A percentile compares a stretch with the other conserved stretches of the same genome.
phyloP scores from a whole-genome alignment of 2,329 filamentous ascomycete genomes.

The Claviceps africana region DNA sequence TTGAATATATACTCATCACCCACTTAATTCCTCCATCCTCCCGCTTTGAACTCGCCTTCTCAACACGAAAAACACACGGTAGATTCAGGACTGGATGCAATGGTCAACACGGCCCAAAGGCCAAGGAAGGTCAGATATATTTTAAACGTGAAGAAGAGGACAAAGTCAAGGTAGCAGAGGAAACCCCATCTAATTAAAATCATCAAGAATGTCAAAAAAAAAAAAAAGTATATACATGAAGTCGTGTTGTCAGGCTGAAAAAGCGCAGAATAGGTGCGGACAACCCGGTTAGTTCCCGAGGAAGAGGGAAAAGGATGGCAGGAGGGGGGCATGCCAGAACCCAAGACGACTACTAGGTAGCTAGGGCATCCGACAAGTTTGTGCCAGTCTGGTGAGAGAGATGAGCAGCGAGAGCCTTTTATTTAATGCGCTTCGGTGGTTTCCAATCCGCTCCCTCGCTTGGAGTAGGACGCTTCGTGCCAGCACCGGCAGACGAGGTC shows the following conservation, averaged over 20 bases:
- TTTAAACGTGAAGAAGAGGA: no score
- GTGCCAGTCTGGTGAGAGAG: not conserved
- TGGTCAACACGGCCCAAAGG: no score
- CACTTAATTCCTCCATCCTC: no score
- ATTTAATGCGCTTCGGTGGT: conserved; percentile 21
- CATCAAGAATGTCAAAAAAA: no score
- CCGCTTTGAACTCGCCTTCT: no score
- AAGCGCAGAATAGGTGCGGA: not conserved
- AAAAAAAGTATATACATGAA: not conserved
- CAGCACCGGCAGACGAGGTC: conserved; percentile 13
- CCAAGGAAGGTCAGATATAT: no score
- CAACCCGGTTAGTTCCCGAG: not conserved
- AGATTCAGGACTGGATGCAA: no score
- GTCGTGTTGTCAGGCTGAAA: not conserved
- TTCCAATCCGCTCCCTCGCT: conserved; percentile 13
- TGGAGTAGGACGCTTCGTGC: conserved; percentile 19
- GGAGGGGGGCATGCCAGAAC: not conserved
- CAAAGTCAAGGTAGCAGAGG: no score
- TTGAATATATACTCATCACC: no score
- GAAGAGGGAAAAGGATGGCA: not conserved
- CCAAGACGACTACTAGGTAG: not conserved
- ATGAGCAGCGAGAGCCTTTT: not conserved
- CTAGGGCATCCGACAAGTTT: not conserved
- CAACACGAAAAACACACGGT: no score
- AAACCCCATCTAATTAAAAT: no score